These are phyloP conservation scores for Pyrenophora graminea DNA, from an alignment of 2,329 filamentous ascomycete genomes.

Conservation along the genomic window DNA sequence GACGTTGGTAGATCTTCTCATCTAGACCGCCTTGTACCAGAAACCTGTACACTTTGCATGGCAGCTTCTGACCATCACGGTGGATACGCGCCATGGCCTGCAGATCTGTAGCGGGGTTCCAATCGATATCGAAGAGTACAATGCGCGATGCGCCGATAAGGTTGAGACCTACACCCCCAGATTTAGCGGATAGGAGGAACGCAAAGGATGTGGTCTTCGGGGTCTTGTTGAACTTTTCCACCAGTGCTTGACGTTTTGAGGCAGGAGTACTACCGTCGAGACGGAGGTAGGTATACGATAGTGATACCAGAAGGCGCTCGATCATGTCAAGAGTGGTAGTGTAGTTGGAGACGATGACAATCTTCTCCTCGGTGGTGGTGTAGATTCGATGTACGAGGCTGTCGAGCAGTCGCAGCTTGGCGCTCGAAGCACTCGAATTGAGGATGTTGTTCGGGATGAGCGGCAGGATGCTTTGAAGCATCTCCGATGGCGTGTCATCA, in stretches of 20 bases:
- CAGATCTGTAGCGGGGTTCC: conserved; percentile 74
- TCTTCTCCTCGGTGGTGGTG: conserved; percentile 67
- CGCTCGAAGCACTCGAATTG: conserved; percentile 62
- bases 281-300: conserved; percentile 66
- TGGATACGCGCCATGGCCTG: conserved; percentile 78
- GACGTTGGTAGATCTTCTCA: conserved; percentile 75
- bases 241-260: conserved; percentile 67
- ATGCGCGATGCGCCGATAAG: conserved; percentile 72
- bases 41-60: conserved; percentile 71
- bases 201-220: conserved; percentile 63
- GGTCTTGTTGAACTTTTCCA: conserved; percentile 70
- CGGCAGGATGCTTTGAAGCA: conserved; percentile 50
- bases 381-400: conserved; percentile 65
- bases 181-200: conserved; percentile 73
- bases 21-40: conserved; percentile 70
- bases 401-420: conserved; percentile 70
- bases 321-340: conserved; percentile 73
- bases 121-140: conserved; percentile 74
- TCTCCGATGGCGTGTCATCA: conserved; percentile 54
- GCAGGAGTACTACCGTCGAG: conserved; percentile 70
- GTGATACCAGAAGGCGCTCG: conserved; percentile 62
- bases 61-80: conserved; percentile 70
- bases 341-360: conserved; percentile 77
- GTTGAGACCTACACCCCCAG: conserved; percentile 71
- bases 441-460: conserved; percentile 61